A percentile compares a stretch with the other conserved stretches of the same genome.
These are phyloP conservation scores for Raffaelea ambrosiae DNA, from an alignment of 2,329 filamentous ascomycete species.

Conservation along the genomic window DNA sequence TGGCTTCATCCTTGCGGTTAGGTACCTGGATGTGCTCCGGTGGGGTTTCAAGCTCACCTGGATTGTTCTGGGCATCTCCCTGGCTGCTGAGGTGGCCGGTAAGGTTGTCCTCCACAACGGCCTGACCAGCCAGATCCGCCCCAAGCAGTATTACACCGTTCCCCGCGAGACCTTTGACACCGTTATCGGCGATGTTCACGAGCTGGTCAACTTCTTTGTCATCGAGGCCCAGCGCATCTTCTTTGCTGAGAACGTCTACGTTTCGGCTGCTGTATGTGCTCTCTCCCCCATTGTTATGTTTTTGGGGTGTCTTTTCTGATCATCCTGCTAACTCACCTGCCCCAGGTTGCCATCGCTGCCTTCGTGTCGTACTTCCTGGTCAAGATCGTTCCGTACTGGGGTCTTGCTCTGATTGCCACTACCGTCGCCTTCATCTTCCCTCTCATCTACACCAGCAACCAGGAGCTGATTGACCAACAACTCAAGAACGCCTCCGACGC, in stretches of 20 bases:
- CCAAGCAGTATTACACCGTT: constrained; percentile 59
- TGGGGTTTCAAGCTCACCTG: constrained; percentile 58
- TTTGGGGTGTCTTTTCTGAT: not conserved
- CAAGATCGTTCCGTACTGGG: constrained; percentile 64
- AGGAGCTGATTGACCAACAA: constrained; percentile 60
- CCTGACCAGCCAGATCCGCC: constrained; percentile 56
- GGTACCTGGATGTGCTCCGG: constrained; percentile 59
- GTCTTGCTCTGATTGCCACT: constrained; percentile 51
- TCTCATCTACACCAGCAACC: constrained; percentile 57
- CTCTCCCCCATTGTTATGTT: constrained; percentile 3
- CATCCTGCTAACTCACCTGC: constrained; percentile 6
- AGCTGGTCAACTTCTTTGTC: constrained; percentile 64
- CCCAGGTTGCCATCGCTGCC: constrained; percentile 48
- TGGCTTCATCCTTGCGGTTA: constrained; percentile 50
- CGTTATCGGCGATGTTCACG: constrained; percentile 55
- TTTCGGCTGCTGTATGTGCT: constrained; percentile 48
- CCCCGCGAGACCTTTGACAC: constrained; percentile 53
- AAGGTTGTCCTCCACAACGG: constrained; percentile 54
- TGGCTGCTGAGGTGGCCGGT: constrained; percentile 52
- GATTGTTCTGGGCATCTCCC: constrained; percentile 51
- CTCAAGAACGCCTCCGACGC: constrained; percentile 48
- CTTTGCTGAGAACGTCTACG: constrained; percentile 57
- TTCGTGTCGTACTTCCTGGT: constrained; percentile 61
- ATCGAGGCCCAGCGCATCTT: constrained; percentile 62
- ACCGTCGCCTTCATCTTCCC: constrained; percentile 54